A percentile compares a stretch with the other conserved stretches of the same genome.
These are phyloP conservation scores for Pseudocercospora musae DNA, from an alignment of 2,329 filamentous ascomycete genomes.

Conservation along the genomic window DNA sequence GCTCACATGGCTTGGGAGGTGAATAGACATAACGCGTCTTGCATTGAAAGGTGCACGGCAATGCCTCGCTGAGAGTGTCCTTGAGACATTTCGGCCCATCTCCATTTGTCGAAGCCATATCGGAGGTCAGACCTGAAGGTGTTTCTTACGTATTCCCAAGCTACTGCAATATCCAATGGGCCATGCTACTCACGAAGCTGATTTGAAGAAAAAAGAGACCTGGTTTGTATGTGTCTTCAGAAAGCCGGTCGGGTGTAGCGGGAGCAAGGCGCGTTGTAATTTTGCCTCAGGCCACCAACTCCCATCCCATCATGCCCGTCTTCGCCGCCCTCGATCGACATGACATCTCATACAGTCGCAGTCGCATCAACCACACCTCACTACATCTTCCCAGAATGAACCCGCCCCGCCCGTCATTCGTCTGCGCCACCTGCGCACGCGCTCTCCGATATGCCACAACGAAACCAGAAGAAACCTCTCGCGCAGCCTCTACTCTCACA, in stretches of 20 bases:
- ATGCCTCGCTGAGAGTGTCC: slow-evolving; percentile 49
- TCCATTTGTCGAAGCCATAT: slow-evolving; percentile 2
- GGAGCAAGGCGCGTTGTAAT: not conserved
- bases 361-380: not conserved
- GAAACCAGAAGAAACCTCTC: slow-evolving; percentile 6
- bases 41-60: slow-evolving; percentile 57
- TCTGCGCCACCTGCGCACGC: slow-evolving; percentile 34
- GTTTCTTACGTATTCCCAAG: not conserved
- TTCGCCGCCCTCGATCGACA: not conserved
- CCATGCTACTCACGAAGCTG: not conserved
- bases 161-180: not conserved
- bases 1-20: slow-evolving; percentile 67
- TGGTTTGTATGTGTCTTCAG: not conserved
- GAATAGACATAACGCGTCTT: slow-evolving; percentile 84
- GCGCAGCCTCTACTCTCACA: slow-evolving; percentile 19
- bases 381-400: slow-evolving; percentile 15
- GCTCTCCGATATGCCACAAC: slow-evolving; percentile 18
- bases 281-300: not conserved
- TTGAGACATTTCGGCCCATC: slow-evolving; percentile 20
- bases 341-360: too few relatives aligned
- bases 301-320: not conserved
- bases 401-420: slow-evolving; percentile 24
- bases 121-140: not conserved
- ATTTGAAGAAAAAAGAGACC: not conserved
- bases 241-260: not conserved